phyloP scores from a whole-genome alignment of 73 alveolate species.

The Paraurostyla sp. region DNA sequence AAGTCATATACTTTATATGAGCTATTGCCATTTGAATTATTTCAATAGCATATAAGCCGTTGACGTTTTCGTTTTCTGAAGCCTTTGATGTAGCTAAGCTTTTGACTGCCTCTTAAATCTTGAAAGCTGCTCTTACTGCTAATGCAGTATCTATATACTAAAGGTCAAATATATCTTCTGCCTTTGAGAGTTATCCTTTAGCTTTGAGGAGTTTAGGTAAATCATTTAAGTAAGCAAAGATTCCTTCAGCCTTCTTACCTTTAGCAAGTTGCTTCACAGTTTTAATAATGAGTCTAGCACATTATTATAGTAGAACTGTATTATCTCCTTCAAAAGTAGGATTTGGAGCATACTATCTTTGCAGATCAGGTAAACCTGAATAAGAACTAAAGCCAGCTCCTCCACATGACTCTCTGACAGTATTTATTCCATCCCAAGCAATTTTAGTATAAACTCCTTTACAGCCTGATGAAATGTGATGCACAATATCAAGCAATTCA shows the following conservation, averaged over 20 bases:
- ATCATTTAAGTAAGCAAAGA: slow-evolving; percentile 54
- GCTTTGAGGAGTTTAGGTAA: not conserved
- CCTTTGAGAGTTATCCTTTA: not conserved
- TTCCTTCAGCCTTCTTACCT: slow-evolving; percentile 59
- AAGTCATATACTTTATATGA: slow-evolving; percentile 66
- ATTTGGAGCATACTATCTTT: slow-evolving; percentile 59
- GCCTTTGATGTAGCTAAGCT: slow-evolving; percentile 18
- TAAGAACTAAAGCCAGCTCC: slow-evolving; percentile 62
- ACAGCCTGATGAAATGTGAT: slow-evolving; percentile 53
- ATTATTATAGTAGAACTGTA: slow-evolving; percentile 63
- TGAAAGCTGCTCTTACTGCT: slow-evolving; percentile 67
- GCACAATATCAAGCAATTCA: slow-evolving; percentile 57
- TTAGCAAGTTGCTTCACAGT: not conserved
- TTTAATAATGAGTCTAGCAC: slow-evolving; percentile 67
- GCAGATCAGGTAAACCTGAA: slow-evolving; percentile 57
- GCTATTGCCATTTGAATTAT: slow-evolving; percentile 49
- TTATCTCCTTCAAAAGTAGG: slow-evolving; percentile 81
- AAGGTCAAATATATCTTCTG: slow-evolving; percentile 50
- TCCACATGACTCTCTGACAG: slow-evolving; percentile 61
- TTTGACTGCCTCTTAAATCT: slow-evolving; percentile 3
- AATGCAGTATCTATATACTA: slow-evolving; percentile 51
- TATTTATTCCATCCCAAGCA: slow-evolving; percentile 19
- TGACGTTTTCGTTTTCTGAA: slow-evolving; percentile 47
- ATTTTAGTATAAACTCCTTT: slow-evolving; percentile 57
- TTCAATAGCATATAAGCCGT: slow-evolving; percentile 50